These are phyloP conservation scores for Ceratobasidium sp. DNA, from an alignment of 1,284 basidiomycete genomes.

Conservation along the genomic window DNA sequence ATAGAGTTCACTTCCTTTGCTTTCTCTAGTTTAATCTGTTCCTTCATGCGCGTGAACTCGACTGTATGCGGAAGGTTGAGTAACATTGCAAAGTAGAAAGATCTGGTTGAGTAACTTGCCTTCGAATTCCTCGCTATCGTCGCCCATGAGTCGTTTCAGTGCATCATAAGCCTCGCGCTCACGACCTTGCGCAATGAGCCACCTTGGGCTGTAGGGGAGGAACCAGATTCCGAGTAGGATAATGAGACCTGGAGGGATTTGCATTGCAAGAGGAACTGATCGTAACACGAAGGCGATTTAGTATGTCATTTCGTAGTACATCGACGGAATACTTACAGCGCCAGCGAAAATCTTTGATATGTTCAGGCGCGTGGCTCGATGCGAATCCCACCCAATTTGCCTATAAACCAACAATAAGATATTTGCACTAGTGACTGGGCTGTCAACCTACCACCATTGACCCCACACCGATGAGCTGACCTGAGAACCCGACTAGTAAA, in stretches of 20 bases:
- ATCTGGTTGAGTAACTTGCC: not conserved
- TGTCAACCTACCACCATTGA: constrained; percentile 26
- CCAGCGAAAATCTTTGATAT: constrained; percentile 32
- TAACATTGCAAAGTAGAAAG: not conserved
- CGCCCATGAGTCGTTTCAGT: constrained; percentile 23
- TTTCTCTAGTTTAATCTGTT: constrained; percentile 36
- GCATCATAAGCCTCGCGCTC: constrained; percentile 35
- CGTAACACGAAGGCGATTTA: not conserved
- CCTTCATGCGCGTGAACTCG: constrained; percentile 39
- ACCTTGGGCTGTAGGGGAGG: constrained; percentile 42
- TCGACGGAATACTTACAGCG: constrained; percentile 20
- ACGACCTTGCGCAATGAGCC: constrained; percentile 42
- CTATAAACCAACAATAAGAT: not conserved
- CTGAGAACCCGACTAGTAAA: constrained; percentile 25
- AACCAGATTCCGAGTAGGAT: constrained; percentile 39
- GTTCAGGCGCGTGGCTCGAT: constrained; percentile 27
- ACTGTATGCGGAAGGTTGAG: constrained; percentile 15
- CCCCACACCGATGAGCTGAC: constrained; percentile 22
- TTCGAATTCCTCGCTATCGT: constrained; percentile 23
- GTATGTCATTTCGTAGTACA: not conserved
- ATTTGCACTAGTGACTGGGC: not conserved
- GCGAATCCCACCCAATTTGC: constrained; percentile 39
- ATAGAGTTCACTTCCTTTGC: constrained; percentile 30
- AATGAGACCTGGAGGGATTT: constrained; percentile 29
- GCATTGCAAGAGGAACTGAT: constrained; percentile 33